Evolutionary conservation across 768 basidiomycete species (phyloP).

Genomic region (Suillus spraguei): DNA sequence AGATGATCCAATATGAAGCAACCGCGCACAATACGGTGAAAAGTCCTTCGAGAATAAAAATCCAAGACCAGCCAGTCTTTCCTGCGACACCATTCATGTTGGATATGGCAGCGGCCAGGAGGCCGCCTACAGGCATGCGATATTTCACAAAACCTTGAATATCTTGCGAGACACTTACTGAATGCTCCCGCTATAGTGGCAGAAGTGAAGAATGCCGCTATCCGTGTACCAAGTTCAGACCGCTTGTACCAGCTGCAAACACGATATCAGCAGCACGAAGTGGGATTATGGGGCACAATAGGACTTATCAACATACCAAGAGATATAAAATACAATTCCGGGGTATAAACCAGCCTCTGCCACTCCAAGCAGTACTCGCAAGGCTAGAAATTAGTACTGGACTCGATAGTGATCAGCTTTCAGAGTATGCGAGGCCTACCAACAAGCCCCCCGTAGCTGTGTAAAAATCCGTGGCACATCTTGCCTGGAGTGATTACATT

Average conservation of each 20-base stretch:
- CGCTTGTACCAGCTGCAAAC: conserved; percentile 74
- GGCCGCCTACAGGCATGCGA: conserved; percentile 47
- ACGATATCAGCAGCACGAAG: conserved; percentile 2
- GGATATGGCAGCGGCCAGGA: conserved; percentile 65
- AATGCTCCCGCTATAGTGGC: conserved; percentile 81
- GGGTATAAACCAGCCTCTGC: conserved; percentile 54
- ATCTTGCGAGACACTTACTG: conserved; percentile 41
- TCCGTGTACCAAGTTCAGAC: conserved; percentile 69
- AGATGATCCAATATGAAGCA: conserved; percentile 70
- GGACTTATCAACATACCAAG: conserved; percentile 41
- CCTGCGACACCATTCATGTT: conserved; percentile 74
- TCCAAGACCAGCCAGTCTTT: conserved; percentile 69
- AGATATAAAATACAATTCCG: conserved; percentile 62
- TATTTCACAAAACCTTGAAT: neutral
- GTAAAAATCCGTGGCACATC: conserved; percentile 66
- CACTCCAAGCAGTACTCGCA: conserved; percentile 37
- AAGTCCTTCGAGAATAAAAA: conserved; percentile 76
- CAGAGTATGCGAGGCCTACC: conserved; percentile 38
- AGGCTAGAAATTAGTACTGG: conserved; percentile 35
- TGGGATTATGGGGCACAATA: neutral
- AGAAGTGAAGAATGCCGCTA: conserved; percentile 79
- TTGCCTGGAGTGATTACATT: conserved; percentile 24
- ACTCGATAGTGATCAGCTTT: neutral
- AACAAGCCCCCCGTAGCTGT: conserved; percentile 62
- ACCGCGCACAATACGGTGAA: conserved; percentile 61